These are phyloP conservation scores for Hypoxylon lienhwacheense DNA, from an alignment of 495 filamentous ascomycete genomes.

Conservation along the genomic window DNA sequence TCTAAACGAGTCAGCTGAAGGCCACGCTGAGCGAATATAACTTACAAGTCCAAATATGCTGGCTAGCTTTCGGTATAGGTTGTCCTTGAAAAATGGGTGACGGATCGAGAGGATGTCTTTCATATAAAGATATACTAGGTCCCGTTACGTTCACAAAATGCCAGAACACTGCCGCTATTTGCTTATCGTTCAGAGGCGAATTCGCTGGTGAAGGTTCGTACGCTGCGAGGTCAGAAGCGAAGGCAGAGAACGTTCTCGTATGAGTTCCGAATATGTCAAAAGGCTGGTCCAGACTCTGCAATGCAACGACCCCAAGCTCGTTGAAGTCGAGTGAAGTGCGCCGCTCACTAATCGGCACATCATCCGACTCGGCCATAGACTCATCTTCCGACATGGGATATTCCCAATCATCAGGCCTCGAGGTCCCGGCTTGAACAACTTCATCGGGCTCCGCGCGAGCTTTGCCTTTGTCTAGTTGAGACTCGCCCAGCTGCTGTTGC, in stretches of 20 bases:
- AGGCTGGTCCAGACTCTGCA: conserved; percentile 37
- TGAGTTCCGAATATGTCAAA: conserved; percentile 43
- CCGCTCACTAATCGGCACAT: conserved; percentile 30
- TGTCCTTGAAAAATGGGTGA: conserved; percentile 67
- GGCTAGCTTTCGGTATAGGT: conserved; percentile 67
- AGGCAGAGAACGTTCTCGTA: conserved; percentile 48
- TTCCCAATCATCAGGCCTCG: conserved; percentile 34
- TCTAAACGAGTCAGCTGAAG: conserved; percentile 45
- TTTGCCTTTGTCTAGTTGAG: conserved; percentile 24
- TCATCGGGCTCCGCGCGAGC: conserved; percentile 19
- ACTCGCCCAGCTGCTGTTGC: conserved; percentile 8
- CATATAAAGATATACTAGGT: conserved; percentile 83
- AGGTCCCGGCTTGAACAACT: neutral
- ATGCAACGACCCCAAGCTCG: conserved; percentile 45
- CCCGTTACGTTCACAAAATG: conserved; percentile 92
- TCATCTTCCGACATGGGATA: conserved; percentile 57
- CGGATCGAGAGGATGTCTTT: conserved; percentile 79
- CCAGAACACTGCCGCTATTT: conserved; percentile 83
- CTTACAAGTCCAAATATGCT: conserved; percentile 77
- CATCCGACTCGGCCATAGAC: conserved; percentile 31
- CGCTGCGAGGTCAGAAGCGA: conserved; percentile 59
- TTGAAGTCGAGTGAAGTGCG: conserved; percentile 41
- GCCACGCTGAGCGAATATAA: neutral
- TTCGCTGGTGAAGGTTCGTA: conserved; percentile 75
- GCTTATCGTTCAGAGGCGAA: conserved; percentile 79